Evolutionary conservation across 2,329 filamentous ascomycete species (phyloP), one percentile per base, ranked within the genome.

Genomic region (Albophoma yamanashiensis): DNA sequence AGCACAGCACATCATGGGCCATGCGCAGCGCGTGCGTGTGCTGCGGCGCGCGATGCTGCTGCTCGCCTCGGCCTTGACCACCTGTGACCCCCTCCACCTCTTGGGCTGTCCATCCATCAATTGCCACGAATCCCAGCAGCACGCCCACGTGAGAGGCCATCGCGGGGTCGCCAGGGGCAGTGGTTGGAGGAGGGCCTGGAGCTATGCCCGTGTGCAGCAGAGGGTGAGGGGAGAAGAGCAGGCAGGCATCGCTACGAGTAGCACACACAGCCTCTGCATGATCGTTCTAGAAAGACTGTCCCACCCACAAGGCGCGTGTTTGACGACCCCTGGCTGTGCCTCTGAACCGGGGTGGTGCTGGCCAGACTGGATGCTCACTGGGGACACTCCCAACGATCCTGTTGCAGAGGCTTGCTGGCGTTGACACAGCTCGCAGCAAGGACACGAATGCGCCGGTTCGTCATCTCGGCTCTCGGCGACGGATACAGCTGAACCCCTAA

Each of bases 141-240:
- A 58, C 55, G 57, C 56, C 57, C 63, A 63, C 63, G 63, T 63
- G 63, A 64, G 63, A 58, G 45, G 7, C 52, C 53, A 57, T 61
- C 61, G 62, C 58, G 60, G 63, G 61, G 59, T 58, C 36, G 57
- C 39, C 55, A 53, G 58, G 56, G 60, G 61, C 38, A 50, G 38
- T 59, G 62, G 59, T 57, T 62, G 59, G 57, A 53, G 50, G 20
- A 36, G 11, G 47, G n/a, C n/a, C 43, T 22, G 9, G 43, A 14
- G 45, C 25, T 15, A 50, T 50, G 45, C 45, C 45, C 25, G 17
- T 27, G 25, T 52, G 40, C 40, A 43, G 50, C 50, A 22, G 50
- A 53, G 50, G 50, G 50, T 36, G 27, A 36, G 31, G 31, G 50
- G 50, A 53, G 14, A 1, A 20, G 6, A 34, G n/a, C 22, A 47